Evolutionary conservation across 805 yeast species (phyloP).

Genomic region (Nadsonia fulvescens): DNA sequence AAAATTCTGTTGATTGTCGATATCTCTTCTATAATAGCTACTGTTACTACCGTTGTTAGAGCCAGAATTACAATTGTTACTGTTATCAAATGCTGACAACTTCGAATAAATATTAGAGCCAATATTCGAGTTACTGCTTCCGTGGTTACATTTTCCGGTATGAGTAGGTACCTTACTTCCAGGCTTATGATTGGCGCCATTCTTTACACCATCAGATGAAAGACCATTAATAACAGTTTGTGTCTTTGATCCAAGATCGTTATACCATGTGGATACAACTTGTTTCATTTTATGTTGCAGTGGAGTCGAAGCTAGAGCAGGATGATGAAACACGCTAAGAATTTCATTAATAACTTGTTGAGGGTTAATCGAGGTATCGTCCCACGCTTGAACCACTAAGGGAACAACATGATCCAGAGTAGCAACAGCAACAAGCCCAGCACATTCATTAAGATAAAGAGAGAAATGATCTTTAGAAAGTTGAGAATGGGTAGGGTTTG

Average conservation of each 20-base stretch:
- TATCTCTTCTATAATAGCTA: no score
- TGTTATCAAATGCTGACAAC: no score
- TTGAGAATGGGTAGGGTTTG: constrained; percentile 11
- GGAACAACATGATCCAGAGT: constrained; percentile 9
- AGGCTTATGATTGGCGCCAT: constrained; percentile 8
- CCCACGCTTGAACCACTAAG: constrained; percentile 10
- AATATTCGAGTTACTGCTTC: no score
- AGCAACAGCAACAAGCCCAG: constrained; percentile 10
- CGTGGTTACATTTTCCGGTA: no score
- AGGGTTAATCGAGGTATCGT: constrained; percentile 7
- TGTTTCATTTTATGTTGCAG: constrained; percentile 9
- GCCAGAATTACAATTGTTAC: no score
- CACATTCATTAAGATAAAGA: constrained; percentile 11
- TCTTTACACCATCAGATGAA: constrained; percentile 9
- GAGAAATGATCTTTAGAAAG: constrained; percentile 13
- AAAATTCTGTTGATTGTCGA: no score
- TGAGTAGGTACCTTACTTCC: no score
- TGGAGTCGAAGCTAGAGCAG: constrained; percentile 7
- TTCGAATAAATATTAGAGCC: no score
- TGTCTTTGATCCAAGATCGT: constrained; percentile 6
- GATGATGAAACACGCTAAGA: constrained; percentile 12
- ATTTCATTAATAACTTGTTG: constrained; percentile 6
- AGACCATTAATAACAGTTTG: constrained; percentile 6
- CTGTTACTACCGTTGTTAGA: no score
- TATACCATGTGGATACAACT: constrained; percentile 9